Evolutionary conservation across 1,139 yeast species (phyloP).

Genomic region (Hyphopichia wangnamkhiaoensis): DNA sequence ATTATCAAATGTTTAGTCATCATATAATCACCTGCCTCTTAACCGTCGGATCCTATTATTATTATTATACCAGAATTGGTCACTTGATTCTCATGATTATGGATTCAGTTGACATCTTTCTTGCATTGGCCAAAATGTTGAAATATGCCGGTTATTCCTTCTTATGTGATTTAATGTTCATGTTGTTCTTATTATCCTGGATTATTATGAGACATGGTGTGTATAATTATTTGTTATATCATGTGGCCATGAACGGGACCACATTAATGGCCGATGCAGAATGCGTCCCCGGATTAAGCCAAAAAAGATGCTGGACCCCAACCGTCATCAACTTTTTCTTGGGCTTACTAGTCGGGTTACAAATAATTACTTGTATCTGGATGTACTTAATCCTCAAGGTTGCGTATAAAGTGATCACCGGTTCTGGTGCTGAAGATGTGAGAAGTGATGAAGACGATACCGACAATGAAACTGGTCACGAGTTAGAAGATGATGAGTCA

Average conservation of each 20-base stretch:
- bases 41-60: constrained; percentile 70
- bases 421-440: constrained; percentile 78
- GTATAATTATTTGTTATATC: constrained; percentile 67
- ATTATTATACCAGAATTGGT: constrained; percentile 75
- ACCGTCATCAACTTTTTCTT: constrained; percentile 52
- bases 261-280: constrained; percentile 38
- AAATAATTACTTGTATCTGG: constrained; percentile 71
- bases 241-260: constrained; percentile 38
- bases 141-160: constrained; percentile 65
- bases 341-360: constrained; percentile 62
- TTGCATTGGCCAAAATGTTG: constrained; percentile 74
- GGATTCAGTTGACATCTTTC: constrained; percentile 79
- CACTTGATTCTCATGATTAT: constrained; percentile 74
- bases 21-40: constrained; percentile 77
- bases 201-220: constrained; percentile 69
- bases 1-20: constrained; percentile 83
- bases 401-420: constrained; percentile 66
- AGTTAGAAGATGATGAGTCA: neutral
- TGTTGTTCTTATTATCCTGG: constrained; percentile 71
- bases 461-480: constrained; percentile 29
- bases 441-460: constrained; percentile 70
- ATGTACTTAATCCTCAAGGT: constrained; percentile 71
- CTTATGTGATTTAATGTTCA: constrained; percentile 70
- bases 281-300: constrained; percentile 32
- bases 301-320: constrained; percentile 61